phyloP scores from a whole-genome alignment of 768 basidiomycete genomes.

The Tulasnella sp. region DNA sequence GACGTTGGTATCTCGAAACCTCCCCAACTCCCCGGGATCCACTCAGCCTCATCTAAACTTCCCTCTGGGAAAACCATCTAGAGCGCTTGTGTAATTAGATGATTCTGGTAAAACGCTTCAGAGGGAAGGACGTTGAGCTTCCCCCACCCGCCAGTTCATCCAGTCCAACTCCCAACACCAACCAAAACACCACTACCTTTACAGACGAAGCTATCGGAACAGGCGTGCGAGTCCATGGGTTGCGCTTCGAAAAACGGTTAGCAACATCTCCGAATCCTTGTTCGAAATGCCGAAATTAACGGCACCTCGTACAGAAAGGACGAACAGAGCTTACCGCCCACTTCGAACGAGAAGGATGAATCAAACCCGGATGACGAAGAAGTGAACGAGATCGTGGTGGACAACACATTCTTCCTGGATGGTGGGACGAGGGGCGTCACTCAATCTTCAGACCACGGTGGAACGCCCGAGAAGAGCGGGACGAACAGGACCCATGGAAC shows the following conservation, averaged over 20 bases:
- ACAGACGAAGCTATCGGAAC: not conserved
- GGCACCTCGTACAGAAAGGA: not conserved
- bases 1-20: too few relatives aligned
- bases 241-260: conserved; percentile 17
- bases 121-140: not conserved
- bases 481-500: not conserved
- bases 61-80: not conserved
- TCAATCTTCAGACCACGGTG: conserved; percentile 15
- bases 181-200: not conserved
- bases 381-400: conserved; percentile 23
- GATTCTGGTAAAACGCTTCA: not conserved
- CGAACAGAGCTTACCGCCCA: not conserved
- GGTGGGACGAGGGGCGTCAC: conserved; percentile 6
- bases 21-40: not conserved
- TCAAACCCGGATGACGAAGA: conserved; percentile 16
- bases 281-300: conserved; percentile 3
- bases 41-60: not conserved
- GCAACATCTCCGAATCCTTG: conserved; percentile 10
- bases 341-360: not conserved
- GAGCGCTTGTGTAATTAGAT: not conserved
- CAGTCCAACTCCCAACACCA: not conserved
- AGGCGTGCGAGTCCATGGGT: conserved; percentile 8
- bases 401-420: conserved; percentile 7
- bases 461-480: conserved; percentile 18
- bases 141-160: not conserved